Conservation (phyloP, 306 rosid species). For the Calophaca sinica region DNA sequence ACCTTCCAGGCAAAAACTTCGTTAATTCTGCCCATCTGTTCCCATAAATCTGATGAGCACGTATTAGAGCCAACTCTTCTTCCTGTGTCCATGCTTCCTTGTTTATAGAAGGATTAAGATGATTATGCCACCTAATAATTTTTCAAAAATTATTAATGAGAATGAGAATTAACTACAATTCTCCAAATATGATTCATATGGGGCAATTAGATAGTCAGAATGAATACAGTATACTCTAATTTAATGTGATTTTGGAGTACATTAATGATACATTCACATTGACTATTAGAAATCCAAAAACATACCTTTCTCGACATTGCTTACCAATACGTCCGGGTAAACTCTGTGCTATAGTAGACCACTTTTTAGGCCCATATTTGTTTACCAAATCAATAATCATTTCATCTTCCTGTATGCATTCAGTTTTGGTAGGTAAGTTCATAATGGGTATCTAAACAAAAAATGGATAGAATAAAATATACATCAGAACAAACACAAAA, state of each 20-base stretch:
- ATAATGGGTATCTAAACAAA: slow-evolving; percentile 27
- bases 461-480: slow-evolving; percentile 1
- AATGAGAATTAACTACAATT: slow-evolving; percentile 13
- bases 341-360: slow-evolving; percentile 93
- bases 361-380: slow-evolving; percentile 88
- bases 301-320: slow-evolving; percentile 99
- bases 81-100: slow-evolving; percentile 99
- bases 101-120: slow-evolving; percentile 95
- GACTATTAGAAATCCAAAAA: slow-evolving; percentile 20
- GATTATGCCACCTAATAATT: slow-evolving; percentile 93
- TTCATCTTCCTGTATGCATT: slow-evolving; percentile 85
- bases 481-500: slow-evolving; percentile 7
- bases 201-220: not conserved
- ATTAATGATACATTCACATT: not conserved
- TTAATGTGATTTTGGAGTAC: slow-evolving; percentile 31
- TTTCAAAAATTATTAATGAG: slow-evolving; percentile 32
- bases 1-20: slow-evolving; percentile 97
- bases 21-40: slow-evolving; percentile 99
- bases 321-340: slow-evolving; percentile 99
- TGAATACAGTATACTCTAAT: not conserved
- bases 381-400: slow-evolving; percentile 75
- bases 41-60: slow-evolving; percentile 92
- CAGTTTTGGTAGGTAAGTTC: slow-evolving; percentile 40
- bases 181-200: slow-evolving; percentile 25
- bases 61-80: slow-evolving; percentile 91